Conservation (phyloP, 148 eudicot species). For the Hydrangea macrophylla region DNA sequence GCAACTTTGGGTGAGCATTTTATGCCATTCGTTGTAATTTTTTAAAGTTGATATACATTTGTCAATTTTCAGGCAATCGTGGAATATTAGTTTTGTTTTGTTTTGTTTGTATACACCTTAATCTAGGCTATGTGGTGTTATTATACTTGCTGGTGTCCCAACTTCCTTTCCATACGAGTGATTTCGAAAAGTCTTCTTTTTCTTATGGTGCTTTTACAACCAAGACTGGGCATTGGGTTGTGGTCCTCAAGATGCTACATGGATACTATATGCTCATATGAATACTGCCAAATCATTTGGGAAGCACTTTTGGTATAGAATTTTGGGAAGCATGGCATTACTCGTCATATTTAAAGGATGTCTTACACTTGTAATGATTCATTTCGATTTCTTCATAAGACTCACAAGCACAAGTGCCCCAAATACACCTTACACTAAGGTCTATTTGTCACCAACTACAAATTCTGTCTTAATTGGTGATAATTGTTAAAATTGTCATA, state of each 20-base stretch:
- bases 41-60: neutral
- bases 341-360: too few relatives aligned
- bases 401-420: neutral
- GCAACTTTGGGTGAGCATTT: constrained; percentile 66
- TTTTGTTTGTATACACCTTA: neutral
- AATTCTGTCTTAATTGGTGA: neutral
- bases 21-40: neutral
- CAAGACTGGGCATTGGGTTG: neutral
- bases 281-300: neutral
- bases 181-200: neutral
- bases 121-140: neutral
- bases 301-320: neutral
- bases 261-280: neutral
- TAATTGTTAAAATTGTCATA: neutral
- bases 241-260: neutral
- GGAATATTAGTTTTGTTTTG: neutral
- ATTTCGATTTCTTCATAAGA: too few relatives aligned
- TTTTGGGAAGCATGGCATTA: too few relatives aligned
- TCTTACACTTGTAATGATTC: neutral
- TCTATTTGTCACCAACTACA: neutral
- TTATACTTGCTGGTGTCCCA: neutral
- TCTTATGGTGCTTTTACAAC: too few relatives aligned
- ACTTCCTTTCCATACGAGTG: neutral
- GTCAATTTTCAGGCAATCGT: neutral
- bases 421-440: neutral